Conservation (phyloP, 768 basidiomycete species). For the Tricholoma saponaceum region DNA sequence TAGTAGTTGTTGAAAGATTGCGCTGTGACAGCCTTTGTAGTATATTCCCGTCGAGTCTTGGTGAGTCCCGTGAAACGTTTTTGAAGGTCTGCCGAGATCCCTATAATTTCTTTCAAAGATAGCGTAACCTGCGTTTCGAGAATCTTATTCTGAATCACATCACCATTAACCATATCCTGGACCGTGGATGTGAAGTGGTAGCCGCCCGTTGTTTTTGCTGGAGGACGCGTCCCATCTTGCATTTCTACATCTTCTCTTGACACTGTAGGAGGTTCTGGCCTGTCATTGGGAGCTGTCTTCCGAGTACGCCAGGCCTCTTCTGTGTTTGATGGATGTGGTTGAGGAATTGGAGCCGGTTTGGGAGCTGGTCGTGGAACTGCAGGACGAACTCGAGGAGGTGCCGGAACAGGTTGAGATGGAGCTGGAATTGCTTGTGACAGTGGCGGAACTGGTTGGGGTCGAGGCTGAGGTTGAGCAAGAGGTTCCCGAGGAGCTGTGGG, state of each 20-base stretch:
- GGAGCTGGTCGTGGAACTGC: not conserved
- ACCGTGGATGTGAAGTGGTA: constrained; percentile 5
- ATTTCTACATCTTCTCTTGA: not conserved
- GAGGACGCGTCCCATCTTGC: not conserved
- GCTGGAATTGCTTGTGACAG: too few relatives aligned
- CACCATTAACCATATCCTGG: constrained; percentile 4
- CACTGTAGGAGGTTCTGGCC: not conserved
- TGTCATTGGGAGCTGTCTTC: not conserved
- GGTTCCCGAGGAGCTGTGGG: not conserved
- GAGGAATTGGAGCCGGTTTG: not conserved
- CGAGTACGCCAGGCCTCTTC: not conserved
- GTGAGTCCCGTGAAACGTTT: not conserved
- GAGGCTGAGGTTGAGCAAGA: not conserved
- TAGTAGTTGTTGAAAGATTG: not conserved
- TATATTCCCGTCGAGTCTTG: not conserved
- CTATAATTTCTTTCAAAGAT: not conserved
- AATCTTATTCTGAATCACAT: not conserved
- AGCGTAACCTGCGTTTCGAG: not conserved
- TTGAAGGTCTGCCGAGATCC: not conserved
- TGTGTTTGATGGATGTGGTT: not conserved
- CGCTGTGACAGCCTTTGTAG: not conserved
- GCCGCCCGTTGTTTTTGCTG: not conserved
- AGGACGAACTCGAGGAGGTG: not conserved
- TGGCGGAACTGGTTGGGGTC: too few relatives aligned
- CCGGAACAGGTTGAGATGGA: not conserved